These are phyloP conservation scores for Didymella sp. DNA, from an alignment of 2,329 filamentous ascomycete species.

Conservation along the genomic window DNA sequence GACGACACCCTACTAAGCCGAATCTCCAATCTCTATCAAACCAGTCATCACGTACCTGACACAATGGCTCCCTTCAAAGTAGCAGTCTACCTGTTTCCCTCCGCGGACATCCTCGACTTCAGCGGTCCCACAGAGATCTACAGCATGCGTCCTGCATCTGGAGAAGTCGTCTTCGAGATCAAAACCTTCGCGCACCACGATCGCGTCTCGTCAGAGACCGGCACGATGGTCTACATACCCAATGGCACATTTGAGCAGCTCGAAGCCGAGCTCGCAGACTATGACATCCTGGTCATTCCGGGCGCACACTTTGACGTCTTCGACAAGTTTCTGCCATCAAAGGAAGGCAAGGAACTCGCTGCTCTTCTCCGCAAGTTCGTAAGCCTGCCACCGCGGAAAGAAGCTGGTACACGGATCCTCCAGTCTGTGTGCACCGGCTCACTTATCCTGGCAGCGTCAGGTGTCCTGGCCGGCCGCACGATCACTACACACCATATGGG, in stretches of 20 bases:
- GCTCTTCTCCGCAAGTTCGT: constrained; percentile 35
- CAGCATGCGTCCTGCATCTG: constrained; percentile 37
- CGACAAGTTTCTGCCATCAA: constrained; percentile 29
- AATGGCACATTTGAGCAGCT: constrained; percentile 43
- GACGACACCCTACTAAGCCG: neutral
- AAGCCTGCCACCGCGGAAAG: constrained; percentile 29
- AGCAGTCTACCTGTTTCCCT: constrained; percentile 49
- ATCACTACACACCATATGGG: constrained; percentile 52
- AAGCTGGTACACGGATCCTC: constrained; percentile 39
- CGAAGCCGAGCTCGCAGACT: constrained; percentile 36
- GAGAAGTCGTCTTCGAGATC: constrained; percentile 41
- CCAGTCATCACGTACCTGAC: neutral
- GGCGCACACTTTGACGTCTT: constrained; percentile 42
- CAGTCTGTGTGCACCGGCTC: constrained; percentile 53
- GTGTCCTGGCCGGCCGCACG: constrained; percentile 44
- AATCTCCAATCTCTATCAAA: neutral
- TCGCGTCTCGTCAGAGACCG: constrained; percentile 31
- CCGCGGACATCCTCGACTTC: constrained; percentile 53
- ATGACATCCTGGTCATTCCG: constrained; percentile 52
- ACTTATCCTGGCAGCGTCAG: constrained; percentile 49
- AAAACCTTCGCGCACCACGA: constrained; percentile 44
- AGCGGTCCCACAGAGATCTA: constrained; percentile 51
- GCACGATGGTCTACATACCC: constrained; percentile 40
- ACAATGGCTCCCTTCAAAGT: constrained; percentile 43
- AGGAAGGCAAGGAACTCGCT: constrained; percentile 28